A percentile compares a stretch with the other conserved stretches of the same genome.
Evolutionary conservation across 75 land plant species (phyloP).

Genomic region (Picea glauca): DNA sequence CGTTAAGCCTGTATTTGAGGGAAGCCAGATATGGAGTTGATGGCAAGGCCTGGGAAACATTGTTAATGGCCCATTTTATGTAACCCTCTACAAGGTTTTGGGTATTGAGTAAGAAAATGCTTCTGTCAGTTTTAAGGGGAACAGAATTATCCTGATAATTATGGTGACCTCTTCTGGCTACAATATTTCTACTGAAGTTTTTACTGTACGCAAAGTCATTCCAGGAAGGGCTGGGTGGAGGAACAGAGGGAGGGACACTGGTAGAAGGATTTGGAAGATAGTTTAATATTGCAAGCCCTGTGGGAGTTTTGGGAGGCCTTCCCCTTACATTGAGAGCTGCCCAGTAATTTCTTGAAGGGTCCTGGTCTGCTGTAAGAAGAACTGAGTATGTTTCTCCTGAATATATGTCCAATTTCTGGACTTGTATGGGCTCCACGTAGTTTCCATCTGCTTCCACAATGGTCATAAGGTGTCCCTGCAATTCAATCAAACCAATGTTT

Average conservation of each 20-base stretch:
- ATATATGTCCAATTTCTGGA: conserved; percentile 70
- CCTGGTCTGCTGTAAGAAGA: conserved; percentile 62
- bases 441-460: conserved; percentile 93
- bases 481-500: too few relatives aligned
- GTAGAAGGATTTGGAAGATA: conserved; percentile 30
- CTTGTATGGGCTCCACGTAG: conserved; percentile 64
- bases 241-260: conserved; percentile 32
- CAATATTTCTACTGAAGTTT: conserved; percentile 12
- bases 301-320: conserved; percentile 61
- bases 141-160: conserved; percentile 24
- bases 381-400: conserved; percentile 91
- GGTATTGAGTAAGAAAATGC: conserved; percentile 55
- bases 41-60: conserved; percentile 56
- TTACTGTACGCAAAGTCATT: conserved; percentile 34
- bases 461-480: conserved; percentile 55
- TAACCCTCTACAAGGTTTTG: conserved; percentile 56
- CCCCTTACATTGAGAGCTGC: conserved; percentile 64
- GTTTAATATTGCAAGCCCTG: conserved; percentile 66
- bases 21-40: conserved; percentile 64
- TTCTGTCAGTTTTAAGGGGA: conserved; percentile 31
- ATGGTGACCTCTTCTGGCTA: conserved; percentile 22
- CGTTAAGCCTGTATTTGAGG: conserved; percentile 11
- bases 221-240: conserved; percentile 63
- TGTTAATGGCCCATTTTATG: conserved; percentile 57
- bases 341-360: conserved; percentile 70